phyloP scores from a whole-genome alignment of 1,284 basidiomycete species.

The Cystobasidiaceae sp. region DNA sequence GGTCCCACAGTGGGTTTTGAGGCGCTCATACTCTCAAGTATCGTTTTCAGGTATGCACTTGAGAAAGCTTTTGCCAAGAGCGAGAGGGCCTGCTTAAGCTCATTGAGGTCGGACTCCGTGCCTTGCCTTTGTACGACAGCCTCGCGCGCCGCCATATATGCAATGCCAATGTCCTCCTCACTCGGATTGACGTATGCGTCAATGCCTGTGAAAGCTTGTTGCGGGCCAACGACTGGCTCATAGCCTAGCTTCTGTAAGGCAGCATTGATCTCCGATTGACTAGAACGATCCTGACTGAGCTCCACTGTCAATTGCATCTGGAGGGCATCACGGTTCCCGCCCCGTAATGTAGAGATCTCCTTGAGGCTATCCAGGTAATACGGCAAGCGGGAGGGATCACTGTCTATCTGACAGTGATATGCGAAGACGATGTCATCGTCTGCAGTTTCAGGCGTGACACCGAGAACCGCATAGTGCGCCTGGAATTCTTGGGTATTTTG shows the following conservation, averaged over 20 bases:
- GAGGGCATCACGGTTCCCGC: constrained; percentile 6
- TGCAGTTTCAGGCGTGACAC: constrained; percentile 20
- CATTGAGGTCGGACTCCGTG: constrained; percentile 14
- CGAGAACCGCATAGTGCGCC: constrained; percentile 8
- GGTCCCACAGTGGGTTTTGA: constrained; percentile 52
- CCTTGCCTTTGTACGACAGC: constrained; percentile 29
- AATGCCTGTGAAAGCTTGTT: constrained; percentile 56
- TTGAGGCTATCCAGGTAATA: constrained; percentile 20
- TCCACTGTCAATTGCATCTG: constrained; percentile 7
- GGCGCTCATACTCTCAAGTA: background rate
- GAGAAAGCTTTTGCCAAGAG: constrained; percentile 22
- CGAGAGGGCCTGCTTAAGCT: constrained; percentile 29
- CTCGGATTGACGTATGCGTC: constrained; percentile 63
- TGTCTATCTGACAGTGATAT: constrained; percentile 2
- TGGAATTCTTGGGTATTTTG: background rate
- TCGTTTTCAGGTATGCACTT: background rate
- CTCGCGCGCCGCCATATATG: constrained; percentile 53
- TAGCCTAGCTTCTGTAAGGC: constrained; percentile 33
- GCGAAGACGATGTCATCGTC: constrained; percentile 21
- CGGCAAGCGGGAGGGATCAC: background rate
- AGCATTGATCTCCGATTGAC: constrained; percentile 20
- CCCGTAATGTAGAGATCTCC: constrained; percentile 13
- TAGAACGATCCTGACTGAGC: background rate
- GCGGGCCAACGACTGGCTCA: constrained; percentile 52
- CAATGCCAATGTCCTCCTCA: constrained; percentile 58